Evolutionary conservation across 768 basidiomycete genomes (phyloP).

Genomic region (Hirschioporus abietinus): DNA sequence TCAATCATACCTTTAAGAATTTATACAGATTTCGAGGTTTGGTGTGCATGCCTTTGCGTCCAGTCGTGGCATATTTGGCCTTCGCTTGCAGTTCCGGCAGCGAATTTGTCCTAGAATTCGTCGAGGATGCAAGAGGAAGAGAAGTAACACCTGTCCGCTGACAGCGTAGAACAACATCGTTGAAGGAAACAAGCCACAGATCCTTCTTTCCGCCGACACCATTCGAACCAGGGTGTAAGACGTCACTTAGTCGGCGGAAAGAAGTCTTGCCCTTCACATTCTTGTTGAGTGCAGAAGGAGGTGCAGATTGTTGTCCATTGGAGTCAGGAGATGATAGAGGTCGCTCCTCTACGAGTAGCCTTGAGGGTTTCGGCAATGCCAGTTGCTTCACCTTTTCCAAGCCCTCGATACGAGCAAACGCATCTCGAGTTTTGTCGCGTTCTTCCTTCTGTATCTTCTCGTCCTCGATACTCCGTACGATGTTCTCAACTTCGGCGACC

Average conservation of each 20-base stretch:
- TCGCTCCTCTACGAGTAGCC: conserved; percentile 82
- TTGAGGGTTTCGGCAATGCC: conserved; percentile 83
- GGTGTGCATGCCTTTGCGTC: conserved; percentile 67
- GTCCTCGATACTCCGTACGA: conserved; percentile 95
- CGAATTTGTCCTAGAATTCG: conserved; percentile 67
- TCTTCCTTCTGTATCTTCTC: conserved; percentile 98
- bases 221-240: conserved; percentile 48
- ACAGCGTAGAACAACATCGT: conserved; percentile 91
- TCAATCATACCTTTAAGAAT: conserved; percentile 69
- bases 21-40: conserved; percentile 91
- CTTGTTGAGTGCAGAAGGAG: conserved; percentile 36
- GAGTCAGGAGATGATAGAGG: conserved; percentile 31
- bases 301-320: conserved; percentile 21
- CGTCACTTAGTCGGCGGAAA: conserved; percentile 86
- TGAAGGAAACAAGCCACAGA: conserved; percentile 92
- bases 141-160: conserved; percentile 88
- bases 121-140: conserved; percentile 64
- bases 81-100: conserved; percentile 81
- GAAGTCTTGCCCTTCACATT: conserved; percentile 78
- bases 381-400: conserved; percentile 91
- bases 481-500: conserved; percentile 95
- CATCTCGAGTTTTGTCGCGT: conserved; percentile 90
- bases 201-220: conserved; percentile 73
- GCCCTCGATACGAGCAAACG: conserved; percentile 94
- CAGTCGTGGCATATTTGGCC: conserved; percentile 78